Conservation (phyloP, 1,139 yeast genomes). For the Taphrina populina region DNA sequence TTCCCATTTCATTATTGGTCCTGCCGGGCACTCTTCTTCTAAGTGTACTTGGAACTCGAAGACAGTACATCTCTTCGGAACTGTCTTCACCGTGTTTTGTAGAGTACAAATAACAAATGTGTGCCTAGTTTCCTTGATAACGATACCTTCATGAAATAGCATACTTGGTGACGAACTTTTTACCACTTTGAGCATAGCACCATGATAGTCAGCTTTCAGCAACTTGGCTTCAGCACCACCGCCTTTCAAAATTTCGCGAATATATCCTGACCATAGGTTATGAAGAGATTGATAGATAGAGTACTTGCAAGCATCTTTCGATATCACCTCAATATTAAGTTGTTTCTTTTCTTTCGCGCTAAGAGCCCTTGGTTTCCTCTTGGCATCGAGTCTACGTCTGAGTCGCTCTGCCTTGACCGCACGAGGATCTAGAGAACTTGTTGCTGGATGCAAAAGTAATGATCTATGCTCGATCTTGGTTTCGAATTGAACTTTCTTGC, state of each 20-base stretch:
- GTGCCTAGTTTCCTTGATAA: constrained; percentile 82
- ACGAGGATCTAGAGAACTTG: constrained; percentile 14
- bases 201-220: constrained; percentile 73
- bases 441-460: constrained; percentile 30
- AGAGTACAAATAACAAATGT: constrained; percentile 60
- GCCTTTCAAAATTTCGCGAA: constrained; percentile 52
- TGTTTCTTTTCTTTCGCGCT: constrained; percentile 23
- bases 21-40: constrained; percentile 35
- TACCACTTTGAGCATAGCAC: constrained; percentile 63
- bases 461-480: constrained; percentile 32
- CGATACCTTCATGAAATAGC: constrained; percentile 72
- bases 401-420: constrained; percentile 7
- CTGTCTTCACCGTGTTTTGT: constrained; percentile 26
- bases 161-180: constrained; percentile 59
- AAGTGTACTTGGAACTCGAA: constrained; percentile 39
- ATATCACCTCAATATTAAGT: constrained; percentile 11
- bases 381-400: constrained; percentile 7
- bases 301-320: constrained; percentile 52
- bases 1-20: constrained; percentile 53
- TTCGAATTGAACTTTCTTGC: constrained; percentile 19
- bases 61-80: constrained; percentile 39
- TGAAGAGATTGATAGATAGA: constrained; percentile 57
- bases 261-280: constrained; percentile 63
- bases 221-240: constrained; percentile 35
- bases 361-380: constrained; percentile 29